Evolutionary conservation across 169 alveolate genomes (phyloP), one percentile per base, ranked within the genome.

Genomic region (Plasmodium gaboni): DNA sequence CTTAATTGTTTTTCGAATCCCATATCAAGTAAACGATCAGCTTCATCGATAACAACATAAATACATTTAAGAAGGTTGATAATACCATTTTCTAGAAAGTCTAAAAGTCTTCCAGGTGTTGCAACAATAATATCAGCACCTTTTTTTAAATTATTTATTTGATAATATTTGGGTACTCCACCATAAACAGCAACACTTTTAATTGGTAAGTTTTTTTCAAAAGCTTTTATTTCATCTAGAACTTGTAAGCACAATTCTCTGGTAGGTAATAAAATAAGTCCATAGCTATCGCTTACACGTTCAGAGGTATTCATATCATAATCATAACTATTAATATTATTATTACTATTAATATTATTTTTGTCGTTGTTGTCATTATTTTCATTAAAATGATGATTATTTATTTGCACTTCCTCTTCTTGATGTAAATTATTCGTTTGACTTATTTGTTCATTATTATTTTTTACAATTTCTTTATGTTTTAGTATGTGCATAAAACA

Each of bases 1-100:
- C 96, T 71, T 67, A 92, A 73, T 91, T 97, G 98, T 15, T 97
- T 98, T 89, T 98, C 99, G 91, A 98, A 97, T n/a, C 99, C 99
- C 98, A 98, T 94, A 92, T 98, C 99, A 64, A 98, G 95, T 98
- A 98, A 97, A 88, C 99, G 93, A 93, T 98, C 99, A 2, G 99
- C 99, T 89, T 98, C 99, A 91, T 98, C 99, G 42, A 98, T 92
- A 22, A 98, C 98, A 55, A 97, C 94, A 94, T 96, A 98, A 74
- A 97, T 95, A 71, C 98, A 97, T 50, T 97, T 95, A 22, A 95
- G 94, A 59, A 98, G 92, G 7, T 95, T 96, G 19, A 97, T 88
- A 17, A 74, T 80, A 22, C 98, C 96, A 60, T 94, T 94, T 73
- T 96, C 96, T 65, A 98, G 94, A 68, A 94, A 96, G 80, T 98